phyloP scores from a whole-genome alignment of 345 rosid genomes.

The Lepidium aucheri region DNA sequence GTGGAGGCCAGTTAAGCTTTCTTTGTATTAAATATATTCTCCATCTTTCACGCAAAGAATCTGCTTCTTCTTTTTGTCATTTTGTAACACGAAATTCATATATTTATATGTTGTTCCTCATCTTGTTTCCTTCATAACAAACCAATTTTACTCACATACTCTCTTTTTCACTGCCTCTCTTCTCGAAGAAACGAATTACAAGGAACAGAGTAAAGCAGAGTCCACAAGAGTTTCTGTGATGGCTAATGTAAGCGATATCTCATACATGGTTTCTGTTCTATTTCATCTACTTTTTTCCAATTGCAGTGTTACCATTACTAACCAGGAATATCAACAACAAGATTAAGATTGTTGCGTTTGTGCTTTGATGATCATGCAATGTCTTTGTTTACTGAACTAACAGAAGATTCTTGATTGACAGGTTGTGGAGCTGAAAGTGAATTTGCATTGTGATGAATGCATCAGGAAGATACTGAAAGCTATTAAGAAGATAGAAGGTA shows the following conservation, averaged over 20 bases:
- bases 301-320: too few relatives aligned
- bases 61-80: constrained; percentile 1
- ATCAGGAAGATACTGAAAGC: constrained; percentile 80
- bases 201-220: neutral
- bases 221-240: neutral
- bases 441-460: constrained; percentile 69
- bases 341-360: neutral
- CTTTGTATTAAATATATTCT: neutral
- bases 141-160: neutral
- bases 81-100: neutral
- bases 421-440: constrained; percentile 81
- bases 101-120: constrained; percentile 2
- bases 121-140: constrained; percentile 5
- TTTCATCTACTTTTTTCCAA: too few relatives aligned
- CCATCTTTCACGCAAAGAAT: constrained; percentile 23
- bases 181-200: neutral
- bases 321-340: too few relatives aligned
- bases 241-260: constrained; percentile 23
- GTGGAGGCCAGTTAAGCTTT: constrained; percentile 19
- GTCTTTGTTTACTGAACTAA: neutral
- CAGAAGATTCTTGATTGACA: neutral
- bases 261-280: too few relatives aligned
- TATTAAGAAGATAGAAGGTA: constrained; percentile 79
- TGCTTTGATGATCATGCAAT: neutral
- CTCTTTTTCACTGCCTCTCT: neutral